Conservation (phyloP, 345 rosid species). For the Abelmoschus esculentus region DNA sequence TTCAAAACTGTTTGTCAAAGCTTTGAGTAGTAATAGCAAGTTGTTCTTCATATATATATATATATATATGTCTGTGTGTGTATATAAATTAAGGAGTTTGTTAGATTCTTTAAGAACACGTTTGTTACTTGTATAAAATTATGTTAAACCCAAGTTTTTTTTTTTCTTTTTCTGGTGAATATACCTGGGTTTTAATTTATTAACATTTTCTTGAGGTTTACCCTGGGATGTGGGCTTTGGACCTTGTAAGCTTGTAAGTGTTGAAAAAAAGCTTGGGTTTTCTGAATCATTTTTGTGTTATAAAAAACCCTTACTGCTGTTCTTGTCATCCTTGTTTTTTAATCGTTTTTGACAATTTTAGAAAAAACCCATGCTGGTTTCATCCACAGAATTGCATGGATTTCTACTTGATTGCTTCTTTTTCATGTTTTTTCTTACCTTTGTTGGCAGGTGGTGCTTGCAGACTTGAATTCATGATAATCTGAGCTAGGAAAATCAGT, state of each 20-base stretch:
- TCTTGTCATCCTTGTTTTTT: slow-evolving; percentile 4
- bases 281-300: neutral
- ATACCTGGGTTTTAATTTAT: neutral
- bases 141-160: neutral
- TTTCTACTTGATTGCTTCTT: slow-evolving; percentile 12
- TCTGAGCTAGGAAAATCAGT: neutral
- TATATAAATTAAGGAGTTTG: too few relatives aligned
- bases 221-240: neutral
- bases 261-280: neutral
- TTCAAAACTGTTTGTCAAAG: slow-evolving; percentile 24
- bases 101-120: too few relatives aligned
- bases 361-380: neutral
- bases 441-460: slow-evolving; percentile 15
- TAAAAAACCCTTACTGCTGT: neutral
- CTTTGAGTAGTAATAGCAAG: slow-evolving; percentile 6
- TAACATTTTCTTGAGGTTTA: neutral
- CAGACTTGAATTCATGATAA: slow-evolving; percentile 1
- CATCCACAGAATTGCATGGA: neutral
- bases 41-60: neutral
- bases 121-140: neutral
- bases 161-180: neutral
- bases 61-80: too few relatives aligned
- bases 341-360: neutral
- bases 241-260: neutral
- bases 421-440: slow-evolving; percentile 9